A percentile compares a stretch with the other conserved stretches of the same genome.
These are phyloP conservation scores for Hanseniaspora jakobsenii DNA, from an alignment of 805 yeast genomes.

Conservation along the genomic window DNA sequence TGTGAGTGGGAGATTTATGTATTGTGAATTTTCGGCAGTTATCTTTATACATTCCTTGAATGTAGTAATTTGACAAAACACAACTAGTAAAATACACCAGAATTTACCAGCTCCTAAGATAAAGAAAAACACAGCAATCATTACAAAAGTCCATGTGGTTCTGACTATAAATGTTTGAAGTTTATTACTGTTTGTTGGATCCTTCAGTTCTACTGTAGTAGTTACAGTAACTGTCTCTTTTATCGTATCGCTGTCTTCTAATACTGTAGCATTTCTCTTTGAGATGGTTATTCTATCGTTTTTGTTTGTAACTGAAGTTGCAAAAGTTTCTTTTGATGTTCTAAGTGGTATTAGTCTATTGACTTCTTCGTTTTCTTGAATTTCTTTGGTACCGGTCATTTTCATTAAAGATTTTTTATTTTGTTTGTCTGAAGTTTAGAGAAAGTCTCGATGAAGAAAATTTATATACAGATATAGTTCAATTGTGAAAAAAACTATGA, in stretches of 20 bases:
- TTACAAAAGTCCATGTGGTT: conserved; percentile 85
- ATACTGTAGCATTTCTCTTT: not conserved
- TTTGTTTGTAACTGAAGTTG: too few relatives aligned
- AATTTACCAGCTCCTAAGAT: conserved; percentile 75
- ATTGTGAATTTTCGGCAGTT: conserved; percentile 64
- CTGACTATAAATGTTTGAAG: conserved; percentile 69
- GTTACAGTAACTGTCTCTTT: not conserved
- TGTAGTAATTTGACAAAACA: conserved; percentile 65
- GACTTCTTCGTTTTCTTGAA: not conserved
- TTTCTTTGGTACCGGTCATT: too few relatives aligned
- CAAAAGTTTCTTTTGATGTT: conserved; percentile 13
- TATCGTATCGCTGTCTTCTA: not conserved
- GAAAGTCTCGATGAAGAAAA: too few relatives aligned
- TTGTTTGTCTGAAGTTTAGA: too few relatives aligned
- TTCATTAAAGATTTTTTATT: too few relatives aligned
- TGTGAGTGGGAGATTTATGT: conserved; percentile 71
- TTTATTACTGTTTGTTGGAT: conserved; percentile 16
- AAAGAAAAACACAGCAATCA: conserved; percentile 64
- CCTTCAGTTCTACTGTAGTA: conserved; percentile 7
- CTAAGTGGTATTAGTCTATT: conserved; percentile 5
- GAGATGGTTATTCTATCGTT: too few relatives aligned
- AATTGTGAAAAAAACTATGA: too few relatives aligned
- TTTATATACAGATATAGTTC: too few relatives aligned
- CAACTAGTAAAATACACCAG: conserved; percentile 60
- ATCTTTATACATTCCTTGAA: conserved; percentile 88